A percentile compares a stretch with the other conserved stretches of the same genome.
Evolutionary conservation across 2,329 filamentous ascomycete species (phyloP).

Genomic region (Chaetomiaceae sp.): DNA sequence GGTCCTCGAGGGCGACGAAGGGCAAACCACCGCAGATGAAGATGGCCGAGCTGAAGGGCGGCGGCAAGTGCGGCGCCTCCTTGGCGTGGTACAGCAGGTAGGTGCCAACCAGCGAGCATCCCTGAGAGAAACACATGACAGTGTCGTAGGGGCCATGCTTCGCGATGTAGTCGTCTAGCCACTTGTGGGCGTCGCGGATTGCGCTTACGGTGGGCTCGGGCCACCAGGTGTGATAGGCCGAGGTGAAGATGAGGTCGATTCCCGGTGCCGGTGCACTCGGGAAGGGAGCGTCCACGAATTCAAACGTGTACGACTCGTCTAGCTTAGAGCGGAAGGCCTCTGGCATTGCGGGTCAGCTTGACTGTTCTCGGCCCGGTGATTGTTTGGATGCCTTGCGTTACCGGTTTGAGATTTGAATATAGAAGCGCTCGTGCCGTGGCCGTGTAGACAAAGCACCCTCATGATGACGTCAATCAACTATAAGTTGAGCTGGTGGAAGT

Average conservation of each 20-base stretch:
- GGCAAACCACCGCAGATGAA: constrained; percentile 39
- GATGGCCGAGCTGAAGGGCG: constrained; percentile 37
- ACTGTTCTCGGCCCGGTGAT: no score
- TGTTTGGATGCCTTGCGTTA: no score
- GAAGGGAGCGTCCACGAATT: constrained; percentile 35
- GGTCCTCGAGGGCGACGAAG: constrained; percentile 32
- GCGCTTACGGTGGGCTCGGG: constrained; percentile 23
- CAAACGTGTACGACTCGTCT: constrained; percentile 30
- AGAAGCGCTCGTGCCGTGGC: constrained; percentile 34
- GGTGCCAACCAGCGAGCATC: constrained; percentile 38
- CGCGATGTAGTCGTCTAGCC: constrained; percentile 34
- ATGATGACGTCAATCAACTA: no score
- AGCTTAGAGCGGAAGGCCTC: constrained; percentile 35
- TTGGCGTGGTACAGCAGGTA: constrained; percentile 38
- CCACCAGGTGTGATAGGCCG: constrained; percentile 32
- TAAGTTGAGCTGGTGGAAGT: no score
- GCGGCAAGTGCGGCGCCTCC: constrained; percentile 28
- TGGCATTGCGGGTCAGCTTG: constrained; percentile 19
- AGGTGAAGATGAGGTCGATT: constrained; percentile 30
- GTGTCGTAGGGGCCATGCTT: constrained; percentile 34
- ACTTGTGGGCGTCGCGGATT: constrained; percentile 33
- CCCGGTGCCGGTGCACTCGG: constrained; percentile 32
- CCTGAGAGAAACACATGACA: constrained; percentile 37
- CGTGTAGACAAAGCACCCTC: constrained; percentile 33
- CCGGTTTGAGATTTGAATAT: constrained; percentile 37